Evolutionary conservation across 768 basidiomycete species (phyloP).

Genomic region (Podaxis carcinomalis): DNA sequence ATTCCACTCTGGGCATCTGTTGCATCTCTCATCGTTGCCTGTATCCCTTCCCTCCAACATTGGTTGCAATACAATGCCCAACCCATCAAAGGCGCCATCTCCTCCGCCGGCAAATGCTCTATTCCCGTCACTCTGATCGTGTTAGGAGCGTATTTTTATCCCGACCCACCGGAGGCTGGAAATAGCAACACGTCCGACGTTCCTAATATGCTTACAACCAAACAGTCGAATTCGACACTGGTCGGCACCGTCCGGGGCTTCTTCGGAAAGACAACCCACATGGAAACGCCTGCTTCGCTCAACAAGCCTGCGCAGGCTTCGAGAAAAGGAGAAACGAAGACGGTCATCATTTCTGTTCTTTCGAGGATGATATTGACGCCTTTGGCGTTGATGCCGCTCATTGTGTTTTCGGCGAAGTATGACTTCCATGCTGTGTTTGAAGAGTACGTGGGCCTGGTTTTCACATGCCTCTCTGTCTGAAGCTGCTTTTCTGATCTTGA

Average conservation of each 20-base stretch:
- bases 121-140: constrained; percentile 90
- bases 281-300: background rate
- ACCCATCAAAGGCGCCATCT: constrained; percentile 66
- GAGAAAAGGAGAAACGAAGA: constrained; percentile 69
- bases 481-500: constrained; percentile 1
- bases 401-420: constrained; percentile 57
- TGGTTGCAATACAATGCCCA: constrained; percentile 58
- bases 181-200: background rate
- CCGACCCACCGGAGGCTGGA: constrained; percentile 22
- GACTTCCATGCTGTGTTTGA: constrained; percentile 62
- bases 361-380: constrained; percentile 89
- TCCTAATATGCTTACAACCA: background rate
- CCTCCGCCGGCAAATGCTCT: constrained; percentile 66
- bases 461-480: background rate
- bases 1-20: constrained; percentile 82
- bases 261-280: background rate
- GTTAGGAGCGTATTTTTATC: constrained; percentile 89
- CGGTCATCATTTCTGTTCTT: constrained; percentile 78
- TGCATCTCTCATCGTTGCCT: constrained; percentile 71
- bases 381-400: constrained; percentile 67
- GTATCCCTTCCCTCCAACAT: constrained; percentile 71
- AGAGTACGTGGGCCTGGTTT: constrained; percentile 52
- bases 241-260: background rate
- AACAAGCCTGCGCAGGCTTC: constrained; percentile 12
- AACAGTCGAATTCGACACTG: background rate